Evolutionary conservation across 2,329 filamentous ascomycete genomes (phyloP).

Genomic region (Curvularia sp.): DNA sequence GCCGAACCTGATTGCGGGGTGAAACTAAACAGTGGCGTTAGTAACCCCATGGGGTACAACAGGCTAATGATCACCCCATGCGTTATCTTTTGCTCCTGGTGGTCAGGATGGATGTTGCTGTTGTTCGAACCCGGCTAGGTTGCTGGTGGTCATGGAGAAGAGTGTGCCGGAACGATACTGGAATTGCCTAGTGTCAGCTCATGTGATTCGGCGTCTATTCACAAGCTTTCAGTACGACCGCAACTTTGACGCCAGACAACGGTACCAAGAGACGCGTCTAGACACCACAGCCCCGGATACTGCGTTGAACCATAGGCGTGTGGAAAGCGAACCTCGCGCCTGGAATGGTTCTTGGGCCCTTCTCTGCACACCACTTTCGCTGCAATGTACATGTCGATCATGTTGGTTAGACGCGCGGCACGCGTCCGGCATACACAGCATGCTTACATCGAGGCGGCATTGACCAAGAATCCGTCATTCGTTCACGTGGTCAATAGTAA

Average conservation of each 20-base stretch:
- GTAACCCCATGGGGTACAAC: slow-evolving; percentile 13
- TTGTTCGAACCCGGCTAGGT: background rate
- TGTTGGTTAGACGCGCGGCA: background rate
- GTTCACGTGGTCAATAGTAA: background rate
- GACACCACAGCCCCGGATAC: slow-evolving; percentile 4
- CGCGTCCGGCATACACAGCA: background rate
- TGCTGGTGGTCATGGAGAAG: background rate
- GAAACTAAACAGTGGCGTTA: background rate
- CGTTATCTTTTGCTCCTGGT: background rate
- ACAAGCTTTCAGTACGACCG: slow-evolving; percentile 3
- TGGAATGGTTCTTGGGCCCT: background rate
- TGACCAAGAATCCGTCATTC: background rate
- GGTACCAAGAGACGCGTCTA: slow-evolving; percentile 3
- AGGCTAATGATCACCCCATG: slow-evolving; percentile 12
- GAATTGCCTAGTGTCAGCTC: background rate
- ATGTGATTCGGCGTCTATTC: background rate
- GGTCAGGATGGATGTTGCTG: background rate
- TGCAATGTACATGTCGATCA: background rate
- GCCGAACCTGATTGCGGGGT: slow-evolving; percentile 9
- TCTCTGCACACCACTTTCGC: background rate
- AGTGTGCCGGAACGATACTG: background rate
- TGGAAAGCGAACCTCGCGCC: background rate
- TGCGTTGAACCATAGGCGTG: background rate
- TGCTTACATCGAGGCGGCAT: background rate
- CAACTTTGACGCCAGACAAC: background rate